Conservation (phyloP, 441 rosid genomes). For the Adansonia rubrostipa region DNA sequence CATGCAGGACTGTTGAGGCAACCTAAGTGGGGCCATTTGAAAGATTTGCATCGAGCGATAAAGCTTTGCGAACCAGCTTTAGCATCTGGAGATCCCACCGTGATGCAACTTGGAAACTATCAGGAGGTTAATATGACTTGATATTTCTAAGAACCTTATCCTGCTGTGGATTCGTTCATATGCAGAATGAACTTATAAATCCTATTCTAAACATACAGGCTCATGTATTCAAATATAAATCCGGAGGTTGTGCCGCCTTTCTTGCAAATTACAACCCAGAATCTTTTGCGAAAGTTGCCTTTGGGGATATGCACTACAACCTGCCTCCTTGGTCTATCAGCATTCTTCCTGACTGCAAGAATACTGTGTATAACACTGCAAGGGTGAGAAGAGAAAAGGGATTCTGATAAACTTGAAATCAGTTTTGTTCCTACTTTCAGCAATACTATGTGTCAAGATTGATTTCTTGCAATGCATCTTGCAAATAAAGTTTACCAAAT, state of each 20-base stretch:
- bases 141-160: not conserved
- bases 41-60: slow-evolving; percentile 92
- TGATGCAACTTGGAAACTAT: slow-evolving; percentile 71
- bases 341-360: slow-evolving; percentile 98
- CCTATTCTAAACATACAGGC: slow-evolving; percentile 53
- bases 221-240: slow-evolving; percentile 71
- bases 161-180: too few relatives aligned
- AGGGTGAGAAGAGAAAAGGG: slow-evolving; percentile 55
- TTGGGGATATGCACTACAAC: slow-evolving; percentile 75
- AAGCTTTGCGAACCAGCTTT: slow-evolving; percentile 89
- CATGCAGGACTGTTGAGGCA: slow-evolving; percentile 75
- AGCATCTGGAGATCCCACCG: slow-evolving; percentile 65
- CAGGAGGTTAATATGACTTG: slow-evolving; percentile 61
- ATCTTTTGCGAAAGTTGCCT: slow-evolving; percentile 73
- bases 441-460: not conserved
- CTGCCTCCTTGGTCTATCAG: slow-evolving; percentile 99
- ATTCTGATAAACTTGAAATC: slow-evolving; percentile 1
- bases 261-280: slow-evolving; percentile 76
- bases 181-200: too few relatives aligned
- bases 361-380: slow-evolving; percentile 95
- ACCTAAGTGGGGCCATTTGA: slow-evolving; percentile 98
- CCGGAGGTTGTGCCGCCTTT: slow-evolving; percentile 95
- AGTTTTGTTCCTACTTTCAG: slow-evolving; percentile 3
- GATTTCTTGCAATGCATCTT: not conserved
- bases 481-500: not conserved